Percentiles rank a stretch among this genome's conserved stretches.
Conservation (phyloP, 208 protist species). For the Crithidia fasciculata region DNA sequence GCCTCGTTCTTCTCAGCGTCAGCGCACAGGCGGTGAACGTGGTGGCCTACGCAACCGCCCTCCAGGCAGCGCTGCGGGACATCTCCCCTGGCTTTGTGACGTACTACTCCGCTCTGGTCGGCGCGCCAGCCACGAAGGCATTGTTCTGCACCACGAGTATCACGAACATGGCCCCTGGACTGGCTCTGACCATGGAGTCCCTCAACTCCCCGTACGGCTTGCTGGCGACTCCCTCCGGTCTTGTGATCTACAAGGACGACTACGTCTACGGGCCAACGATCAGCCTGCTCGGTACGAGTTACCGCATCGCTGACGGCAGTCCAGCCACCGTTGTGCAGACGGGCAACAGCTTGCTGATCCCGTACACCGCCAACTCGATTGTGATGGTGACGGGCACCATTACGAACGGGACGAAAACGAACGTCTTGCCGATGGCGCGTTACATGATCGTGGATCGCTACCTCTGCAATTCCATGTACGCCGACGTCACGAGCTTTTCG, state of each 20-base stretch:
- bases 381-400: conserved; percentile 27
- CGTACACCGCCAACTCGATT: conserved; percentile 23
- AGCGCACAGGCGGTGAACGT: conserved; percentile 18
- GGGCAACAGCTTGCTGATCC: conserved; percentile 23
- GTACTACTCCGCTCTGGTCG: conserved; percentile 26
- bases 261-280: conserved; percentile 29
- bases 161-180: conserved; percentile 8
- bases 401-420: not conserved
- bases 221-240: conserved; percentile 11
- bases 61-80: conserved; percentile 1
- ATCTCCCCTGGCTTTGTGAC: conserved; percentile 21
- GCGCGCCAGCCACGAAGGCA: conserved; percentile 18
- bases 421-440: conserved; percentile 27
- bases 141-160: conserved; percentile 28
- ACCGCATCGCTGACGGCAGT: conserved; percentile 17
- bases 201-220: conserved; percentile 19
- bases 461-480: conserved; percentile 26
- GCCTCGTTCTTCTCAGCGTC: conserved; percentile 9
- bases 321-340: conserved; percentile 18
- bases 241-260: conserved; percentile 30
- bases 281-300: conserved; percentile 27
- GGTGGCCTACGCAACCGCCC: conserved; percentile 10
- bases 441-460: conserved; percentile 27
- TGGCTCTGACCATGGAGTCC: conserved; percentile 34
- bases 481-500: conserved; percentile 12